Conservation (phyloP, 768 basidiomycete species). For the Austroboletus festivus region DNA sequence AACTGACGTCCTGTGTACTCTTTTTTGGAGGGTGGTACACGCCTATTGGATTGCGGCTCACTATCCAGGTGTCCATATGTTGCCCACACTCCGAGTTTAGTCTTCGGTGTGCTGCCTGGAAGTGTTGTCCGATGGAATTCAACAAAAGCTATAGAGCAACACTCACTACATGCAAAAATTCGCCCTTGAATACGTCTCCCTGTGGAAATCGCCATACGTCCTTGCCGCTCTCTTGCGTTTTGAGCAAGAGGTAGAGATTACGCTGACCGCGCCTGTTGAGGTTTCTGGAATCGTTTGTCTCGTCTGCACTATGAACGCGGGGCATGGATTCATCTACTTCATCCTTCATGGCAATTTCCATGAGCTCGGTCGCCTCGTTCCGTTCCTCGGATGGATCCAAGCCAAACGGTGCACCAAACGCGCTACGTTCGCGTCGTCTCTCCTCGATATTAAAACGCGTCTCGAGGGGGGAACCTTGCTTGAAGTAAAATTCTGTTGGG, state of each 20-base stretch:
- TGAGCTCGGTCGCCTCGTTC: conserved; percentile 50
- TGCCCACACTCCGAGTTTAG: conserved; percentile 71
- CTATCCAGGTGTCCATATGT: conserved; percentile 91
- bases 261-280: conserved; percentile 80
- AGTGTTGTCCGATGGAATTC: background rate
- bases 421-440: conserved; percentile 61
- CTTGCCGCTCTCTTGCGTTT: conserved; percentile 43
- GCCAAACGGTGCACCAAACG: conserved; percentile 68
- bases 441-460: conserved; percentile 78
- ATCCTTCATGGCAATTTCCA: conserved; percentile 55
- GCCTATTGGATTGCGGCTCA: conserved; percentile 86
- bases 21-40: conserved; percentile 54
- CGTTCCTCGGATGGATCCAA: conserved; percentile 39
- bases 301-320: conserved; percentile 60
- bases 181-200: conserved; percentile 56
- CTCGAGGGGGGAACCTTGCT: conserved; percentile 82
- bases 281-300: conserved; percentile 58
- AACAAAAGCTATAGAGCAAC: background rate
- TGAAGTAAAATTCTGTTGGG: conserved; percentile 91
- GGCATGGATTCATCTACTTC: conserved; percentile 63
- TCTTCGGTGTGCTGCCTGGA: conserved; percentile 70
- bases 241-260: conserved; percentile 85
- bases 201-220: conserved; percentile 81
- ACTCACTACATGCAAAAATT: conserved; percentile 75
- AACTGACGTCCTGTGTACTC: conserved; percentile 37